Percentiles rank a stretch among this genome's conserved stretches.
Conservation (phyloP, 1,139 yeast genomes). For the Geotrichum citri-aurantii region DNA sequence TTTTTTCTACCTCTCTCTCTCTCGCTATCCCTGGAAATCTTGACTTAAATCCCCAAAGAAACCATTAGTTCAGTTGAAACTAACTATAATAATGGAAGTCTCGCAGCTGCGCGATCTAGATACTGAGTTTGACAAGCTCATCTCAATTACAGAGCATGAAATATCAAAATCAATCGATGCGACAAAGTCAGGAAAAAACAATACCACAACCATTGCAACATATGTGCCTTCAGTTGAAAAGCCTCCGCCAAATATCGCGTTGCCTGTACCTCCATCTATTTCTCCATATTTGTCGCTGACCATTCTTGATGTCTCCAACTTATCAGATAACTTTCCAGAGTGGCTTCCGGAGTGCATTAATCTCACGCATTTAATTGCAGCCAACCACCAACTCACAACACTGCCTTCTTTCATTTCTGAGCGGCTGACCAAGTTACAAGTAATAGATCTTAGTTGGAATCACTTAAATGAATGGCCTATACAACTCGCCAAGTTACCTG, state of each 20-base stretch:
- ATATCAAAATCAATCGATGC: neutral
- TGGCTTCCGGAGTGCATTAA: neutral
- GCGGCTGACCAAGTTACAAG: neutral
- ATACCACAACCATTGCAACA: neutral
- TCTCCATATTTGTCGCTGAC: neutral
- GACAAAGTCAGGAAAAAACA: neutral
- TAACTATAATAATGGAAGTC: neutral
- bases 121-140: neutral
- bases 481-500: neutral
- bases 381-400: neutral
- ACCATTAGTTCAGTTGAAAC: neutral
- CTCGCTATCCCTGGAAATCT: neutral
- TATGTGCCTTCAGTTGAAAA: neutral
- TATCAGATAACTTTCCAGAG: neutral
- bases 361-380: neutral
- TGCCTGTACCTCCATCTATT: neutral
- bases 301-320: neutral
- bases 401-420: neutral
- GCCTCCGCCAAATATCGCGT: neutral
- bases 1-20: neutral
- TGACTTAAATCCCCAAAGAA: neutral
- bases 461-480: neutral
- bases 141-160: neutral
- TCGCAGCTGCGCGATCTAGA: neutral
- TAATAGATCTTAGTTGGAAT: neutral